Evolutionary conservation across 2,329 filamentous ascomycete genomes (phyloP).

Genomic region (Trichophaea hybrida): DNA sequence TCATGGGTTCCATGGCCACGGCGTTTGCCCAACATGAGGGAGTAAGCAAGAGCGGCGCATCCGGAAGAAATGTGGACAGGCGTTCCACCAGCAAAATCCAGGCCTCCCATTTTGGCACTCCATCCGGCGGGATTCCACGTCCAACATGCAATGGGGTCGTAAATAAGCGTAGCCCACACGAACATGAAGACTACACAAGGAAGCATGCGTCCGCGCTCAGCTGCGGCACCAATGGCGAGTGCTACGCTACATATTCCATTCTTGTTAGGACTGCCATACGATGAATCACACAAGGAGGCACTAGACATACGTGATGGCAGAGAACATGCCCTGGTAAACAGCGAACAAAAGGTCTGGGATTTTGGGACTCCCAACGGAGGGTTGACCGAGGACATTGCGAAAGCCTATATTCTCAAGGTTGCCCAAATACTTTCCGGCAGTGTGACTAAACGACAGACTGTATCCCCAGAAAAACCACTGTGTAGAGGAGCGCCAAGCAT

Average conservation of each 20-base stretch:
- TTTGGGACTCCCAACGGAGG: slow-evolving; percentile 56
- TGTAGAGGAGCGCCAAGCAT: neutral
- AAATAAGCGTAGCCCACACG: slow-evolving; percentile 77
- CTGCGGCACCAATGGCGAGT: slow-evolving; percentile 68
- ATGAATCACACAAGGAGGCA: neutral
- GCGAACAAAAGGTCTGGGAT: slow-evolving; percentile 76
- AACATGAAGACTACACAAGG: slow-evolving; percentile 88
- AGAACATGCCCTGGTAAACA: slow-evolving; percentile 80
- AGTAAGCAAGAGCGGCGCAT: slow-evolving; percentile 72
- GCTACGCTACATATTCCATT: slow-evolving; percentile 44
- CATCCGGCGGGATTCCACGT: slow-evolving; percentile 79
- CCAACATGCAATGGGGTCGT: slow-evolving; percentile 90
- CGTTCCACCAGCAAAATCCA: slow-evolving; percentile 82
- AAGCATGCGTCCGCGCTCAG: slow-evolving; percentile 75
- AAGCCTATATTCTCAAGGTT: slow-evolving; percentile 68
- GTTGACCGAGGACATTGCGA: slow-evolving; percentile 56
- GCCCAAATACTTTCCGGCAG: slow-evolving; percentile 60
- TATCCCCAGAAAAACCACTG: slow-evolving; percentile 90
- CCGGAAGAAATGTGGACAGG: slow-evolving; percentile 82
- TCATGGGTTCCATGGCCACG: slow-evolving; percentile 74
- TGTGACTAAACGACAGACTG: slow-evolving; percentile 67
- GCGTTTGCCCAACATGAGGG: slow-evolving; percentile 77
- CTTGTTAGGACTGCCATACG: slow-evolving; percentile 6
- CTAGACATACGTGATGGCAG: slow-evolving; percentile 60
- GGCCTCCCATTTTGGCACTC: slow-evolving; percentile 62